Evolutionary conservation across 306 rosid species (phyloP), one percentile per base, ranked within the genome.

Genomic region (Pterocarpus macrocarpus): DNA sequence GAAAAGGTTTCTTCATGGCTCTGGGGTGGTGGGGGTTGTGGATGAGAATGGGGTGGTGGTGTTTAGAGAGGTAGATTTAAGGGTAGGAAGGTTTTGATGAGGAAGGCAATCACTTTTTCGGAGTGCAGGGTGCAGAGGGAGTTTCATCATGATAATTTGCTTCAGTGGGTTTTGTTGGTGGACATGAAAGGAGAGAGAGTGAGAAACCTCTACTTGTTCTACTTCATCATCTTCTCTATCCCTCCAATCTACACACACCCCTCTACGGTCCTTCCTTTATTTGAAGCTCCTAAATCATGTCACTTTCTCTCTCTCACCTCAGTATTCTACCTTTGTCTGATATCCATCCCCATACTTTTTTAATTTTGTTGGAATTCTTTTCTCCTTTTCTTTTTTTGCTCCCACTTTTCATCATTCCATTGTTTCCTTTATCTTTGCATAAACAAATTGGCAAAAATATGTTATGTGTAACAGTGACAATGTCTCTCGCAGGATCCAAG

Each of bases 351-450:
- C 71, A 85, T 90, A 86, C 98, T 93, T 93, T 92, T 91, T 86
- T 81, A 81, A 76, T 91, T 95, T 82, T 62, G 77, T 87, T 80
- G 83, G 88, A 86, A 86, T 92, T 89, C 84, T 86, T 84, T 89
- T 84, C 57, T 36, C 76, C 80, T 89, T 89, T 93, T 80, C 84
- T 90, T 91, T 58, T 58, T 90, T 58, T 58, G 66, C 86, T 76
- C 76, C 89, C 79, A 88, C 99, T 93, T 95, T 95, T 90, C 98
- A 95, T 95, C 99, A 95, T 95, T 93, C 99, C 91, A 90, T 89
- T 89, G 87, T 75, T 78, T 92, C 94, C 95, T 93, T 95, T 90
- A 89, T 86, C 90, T 86, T 87, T 84, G 85, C 73, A 89, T 80
- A 86, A 55, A 75, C 89, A 89, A 89, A 77, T 84, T 87, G 89